Conservation (phyloP, 2,329 filamentous ascomycete species). For the Cordyceps fumosorosea region DNA sequence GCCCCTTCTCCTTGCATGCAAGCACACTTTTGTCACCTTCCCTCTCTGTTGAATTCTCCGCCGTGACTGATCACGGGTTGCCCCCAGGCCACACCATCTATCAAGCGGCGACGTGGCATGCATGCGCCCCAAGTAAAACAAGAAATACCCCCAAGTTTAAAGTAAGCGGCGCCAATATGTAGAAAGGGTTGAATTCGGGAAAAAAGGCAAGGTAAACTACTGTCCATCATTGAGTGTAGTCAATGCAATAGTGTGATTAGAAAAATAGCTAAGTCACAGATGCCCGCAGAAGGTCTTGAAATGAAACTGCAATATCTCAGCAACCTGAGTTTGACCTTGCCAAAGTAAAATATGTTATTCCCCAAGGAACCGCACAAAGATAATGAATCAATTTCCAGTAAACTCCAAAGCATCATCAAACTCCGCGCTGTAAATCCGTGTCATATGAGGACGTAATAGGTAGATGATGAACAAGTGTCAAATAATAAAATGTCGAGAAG, state of each 20-base stretch:
- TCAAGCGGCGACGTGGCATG: not conserved
- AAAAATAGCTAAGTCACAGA: not conserved
- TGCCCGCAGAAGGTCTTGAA: not conserved
- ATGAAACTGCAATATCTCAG: not conserved
- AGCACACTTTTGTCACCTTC: not conserved
- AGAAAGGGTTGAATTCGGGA: not conserved
- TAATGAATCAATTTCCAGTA: not conserved
- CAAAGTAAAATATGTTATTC: not conserved
- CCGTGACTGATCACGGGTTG: not conserved
- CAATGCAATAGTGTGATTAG: not conserved
- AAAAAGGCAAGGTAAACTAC: not conserved
- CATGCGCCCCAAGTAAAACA: not conserved
- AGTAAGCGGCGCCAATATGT: not conserved
- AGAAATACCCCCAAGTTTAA: not conserved
- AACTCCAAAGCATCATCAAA: conserved; percentile 11
- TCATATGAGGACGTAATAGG: not conserved
- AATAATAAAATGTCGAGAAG: conserved; percentile 2
- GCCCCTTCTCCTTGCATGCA: not conserved
- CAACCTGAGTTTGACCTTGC: not conserved
- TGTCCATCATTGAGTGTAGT: not conserved
- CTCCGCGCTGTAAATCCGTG: conserved; percentile 11
- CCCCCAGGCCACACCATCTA: not conserved
- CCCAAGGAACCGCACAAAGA: not conserved
- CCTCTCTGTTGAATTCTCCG: not conserved
- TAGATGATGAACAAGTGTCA: not conserved